phyloP scores from a whole-genome alignment of 2,329 filamentous ascomycete species.

The Volutella citrinella region DNA sequence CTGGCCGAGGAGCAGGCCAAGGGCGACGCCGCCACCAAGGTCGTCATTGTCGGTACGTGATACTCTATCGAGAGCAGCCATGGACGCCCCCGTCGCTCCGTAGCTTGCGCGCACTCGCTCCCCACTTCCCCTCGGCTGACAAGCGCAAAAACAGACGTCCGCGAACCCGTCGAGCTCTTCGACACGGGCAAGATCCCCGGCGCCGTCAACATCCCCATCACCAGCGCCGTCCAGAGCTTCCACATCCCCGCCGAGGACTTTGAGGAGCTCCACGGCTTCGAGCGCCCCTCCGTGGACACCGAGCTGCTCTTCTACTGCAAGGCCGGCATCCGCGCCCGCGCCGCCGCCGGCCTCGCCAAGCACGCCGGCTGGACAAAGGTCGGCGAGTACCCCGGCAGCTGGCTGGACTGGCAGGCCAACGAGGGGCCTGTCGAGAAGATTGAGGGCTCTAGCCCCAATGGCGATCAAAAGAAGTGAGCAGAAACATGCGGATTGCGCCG shows the following conservation, averaged over 20 bases:
- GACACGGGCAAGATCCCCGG: slow-evolving; percentile 72
- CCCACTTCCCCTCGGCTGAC: no score
- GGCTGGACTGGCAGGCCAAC: slow-evolving; percentile 76
- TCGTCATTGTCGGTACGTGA: slow-evolving; percentile 47
- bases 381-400: slow-evolving; percentile 72
- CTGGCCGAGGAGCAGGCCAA: slow-evolving; percentile 25
- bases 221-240: slow-evolving; percentile 73
- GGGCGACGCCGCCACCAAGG: slow-evolving; percentile 17
- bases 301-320: slow-evolving; percentile 89
- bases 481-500: no score
- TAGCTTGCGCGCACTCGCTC: no score
- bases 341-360: slow-evolving; percentile 73
- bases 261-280: slow-evolving; percentile 75
- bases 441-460: not conserved
- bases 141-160: slow-evolving; percentile 69
- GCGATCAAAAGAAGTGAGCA: slow-evolving; percentile 22
- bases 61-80: not conserved
- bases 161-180: slow-evolving; percentile 66
- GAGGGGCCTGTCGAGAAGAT: slow-evolving; percentile 55
- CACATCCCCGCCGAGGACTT: slow-evolving; percentile 77
- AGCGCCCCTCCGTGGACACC: slow-evolving; percentile 55
- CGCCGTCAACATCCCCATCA: slow-evolving; percentile 79
- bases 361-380: slow-evolving; percentile 72
- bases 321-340: slow-evolving; percentile 76
- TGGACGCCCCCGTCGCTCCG: not conserved